Evolutionary conservation across 257 asterid genomes (phyloP), one percentile per base, ranked within the genome.

Genomic region (Nicotiana undulata): DNA sequence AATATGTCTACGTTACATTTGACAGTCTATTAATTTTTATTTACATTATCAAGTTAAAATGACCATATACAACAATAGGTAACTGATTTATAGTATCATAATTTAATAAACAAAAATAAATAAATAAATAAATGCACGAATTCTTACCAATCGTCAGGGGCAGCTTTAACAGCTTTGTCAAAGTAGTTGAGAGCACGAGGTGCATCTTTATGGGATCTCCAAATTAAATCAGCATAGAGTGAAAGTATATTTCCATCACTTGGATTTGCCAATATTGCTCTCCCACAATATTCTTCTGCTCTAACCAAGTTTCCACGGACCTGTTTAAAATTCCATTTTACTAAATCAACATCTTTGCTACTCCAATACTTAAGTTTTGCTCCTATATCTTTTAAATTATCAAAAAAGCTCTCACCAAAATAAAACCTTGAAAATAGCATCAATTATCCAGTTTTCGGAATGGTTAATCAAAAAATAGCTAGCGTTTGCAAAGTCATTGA

Each of bases 231-330:
- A 17, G 90, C 95, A 82, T 91, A 89, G 1, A 87, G 22, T 20
- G 91, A 85, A 9, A 91, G 65, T 1, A 82, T 81, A 81, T 70
- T 78, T 28, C 86, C 95, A 76, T 89, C 89, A 53, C 51, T 77
- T 0, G 92, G 89, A 34, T 79, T 82, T 34, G 82, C 90, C 81
- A 89, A 65, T 16, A 91, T 60, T 75, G 95, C 92, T 86, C 93
- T 88, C 63, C 82, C 91, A 84, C 85, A 88, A 11, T 89, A 89
- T 76, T 86, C 90, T 80, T 91, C 89, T 3, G 92, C 93, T 80
- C 79, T 88, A 13, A 28, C 74, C 1, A 76, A 29, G 66, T 91
- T 90, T 12, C 86, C 89, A 5, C 84, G 70, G 12, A 87, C 68
- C 94, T 90, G 84, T 55, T 80, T 22, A 3, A 7, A 34, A 37